Evolutionary conservation across 768 basidiomycete species (phyloP).

Genomic region (Suillus sp.): DNA sequence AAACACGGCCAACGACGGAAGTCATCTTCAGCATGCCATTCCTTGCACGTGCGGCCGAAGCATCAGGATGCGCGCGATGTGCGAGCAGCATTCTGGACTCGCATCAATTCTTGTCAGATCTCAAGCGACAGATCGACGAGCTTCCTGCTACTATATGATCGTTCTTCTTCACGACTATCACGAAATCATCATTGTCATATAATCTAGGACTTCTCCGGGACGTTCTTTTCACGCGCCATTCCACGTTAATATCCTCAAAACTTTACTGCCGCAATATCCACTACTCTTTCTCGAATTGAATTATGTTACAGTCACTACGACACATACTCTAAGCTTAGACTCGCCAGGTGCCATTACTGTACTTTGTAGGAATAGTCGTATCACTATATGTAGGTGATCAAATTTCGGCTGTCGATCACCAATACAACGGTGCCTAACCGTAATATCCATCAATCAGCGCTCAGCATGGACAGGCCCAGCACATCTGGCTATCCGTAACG

Average conservation of each 20-base stretch:
- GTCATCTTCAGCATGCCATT: conserved; percentile 64
- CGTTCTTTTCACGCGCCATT: background rate
- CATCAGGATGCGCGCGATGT: conserved; percentile 62
- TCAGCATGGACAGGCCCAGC: too few species aligned
- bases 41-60: conserved; percentile 51
- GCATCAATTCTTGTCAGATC: conserved; percentile 51
- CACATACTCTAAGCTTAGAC: background rate
- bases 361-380: background rate
- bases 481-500: too few species aligned
- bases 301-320: background rate
- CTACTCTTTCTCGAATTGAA: too few species aligned
- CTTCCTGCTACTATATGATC: conserved; percentile 46
- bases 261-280: background rate
- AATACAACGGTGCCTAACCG: too few species aligned
- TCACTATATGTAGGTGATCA: background rate
- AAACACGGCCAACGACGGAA: conserved; percentile 54
- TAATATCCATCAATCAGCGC: too few species aligned
- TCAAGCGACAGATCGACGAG: conserved; percentile 62
- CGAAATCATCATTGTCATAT: background rate
- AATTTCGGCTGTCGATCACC: background rate
- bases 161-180: background rate
- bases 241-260: background rate
- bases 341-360: background rate
- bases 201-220: background rate
- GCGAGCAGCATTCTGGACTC: conserved; percentile 66